These are phyloP conservation scores for Pseudogymnoascus sp. DNA, from an alignment of 2,329 filamentous ascomycete species.

Conservation along the genomic window DNA sequence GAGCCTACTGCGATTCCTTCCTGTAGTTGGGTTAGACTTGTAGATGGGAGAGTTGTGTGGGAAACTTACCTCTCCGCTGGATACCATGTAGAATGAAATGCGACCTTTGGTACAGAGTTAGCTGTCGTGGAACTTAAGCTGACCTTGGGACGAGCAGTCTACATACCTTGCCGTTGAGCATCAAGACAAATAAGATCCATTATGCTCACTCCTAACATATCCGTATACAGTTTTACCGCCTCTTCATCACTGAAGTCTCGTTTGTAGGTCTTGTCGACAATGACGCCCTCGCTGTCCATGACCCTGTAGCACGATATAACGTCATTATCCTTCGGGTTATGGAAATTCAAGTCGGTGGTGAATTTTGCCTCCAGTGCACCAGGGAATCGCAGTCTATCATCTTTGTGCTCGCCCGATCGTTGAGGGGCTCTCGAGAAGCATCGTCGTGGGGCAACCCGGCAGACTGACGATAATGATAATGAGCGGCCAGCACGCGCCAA, in stretches of 20 bases:
- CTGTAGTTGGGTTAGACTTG: not conserved
- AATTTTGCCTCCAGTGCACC: conserved; percentile 95
- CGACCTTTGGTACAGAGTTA: conserved; percentile 46
- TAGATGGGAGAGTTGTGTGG: not conserved
- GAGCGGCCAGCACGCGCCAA: conserved; percentile 8
- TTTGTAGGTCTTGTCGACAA: conserved; percentile 67
- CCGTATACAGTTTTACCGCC: conserved; percentile 51
- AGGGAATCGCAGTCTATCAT: conserved; percentile 55
- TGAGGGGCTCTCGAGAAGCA: not conserved
- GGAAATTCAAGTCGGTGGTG: conserved; percentile 71
- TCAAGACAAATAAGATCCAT: conserved; percentile 99
- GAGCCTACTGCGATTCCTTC: conserved; percentile 91
- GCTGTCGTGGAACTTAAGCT: conserved; percentile 41
- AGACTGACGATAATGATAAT: conserved; percentile 7
- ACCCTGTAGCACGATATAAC: conserved; percentile 88
- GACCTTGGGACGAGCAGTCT: conserved; percentile 60
- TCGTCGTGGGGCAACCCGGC: conserved; percentile 6
- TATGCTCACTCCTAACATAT: conserved; percentile 65
- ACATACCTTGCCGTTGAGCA: conserved; percentile 67
- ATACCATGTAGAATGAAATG: conserved; percentile 79
- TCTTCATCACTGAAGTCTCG: conserved; percentile 58
- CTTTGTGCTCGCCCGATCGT: not conserved
- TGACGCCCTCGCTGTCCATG: conserved; percentile 78
- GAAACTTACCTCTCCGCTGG: conserved; percentile 17
- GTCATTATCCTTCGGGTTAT: conserved; percentile 62